Evolutionary conservation across 768 basidiomycete genomes (phyloP).

Genomic region (Saitozyma podzolica): DNA sequence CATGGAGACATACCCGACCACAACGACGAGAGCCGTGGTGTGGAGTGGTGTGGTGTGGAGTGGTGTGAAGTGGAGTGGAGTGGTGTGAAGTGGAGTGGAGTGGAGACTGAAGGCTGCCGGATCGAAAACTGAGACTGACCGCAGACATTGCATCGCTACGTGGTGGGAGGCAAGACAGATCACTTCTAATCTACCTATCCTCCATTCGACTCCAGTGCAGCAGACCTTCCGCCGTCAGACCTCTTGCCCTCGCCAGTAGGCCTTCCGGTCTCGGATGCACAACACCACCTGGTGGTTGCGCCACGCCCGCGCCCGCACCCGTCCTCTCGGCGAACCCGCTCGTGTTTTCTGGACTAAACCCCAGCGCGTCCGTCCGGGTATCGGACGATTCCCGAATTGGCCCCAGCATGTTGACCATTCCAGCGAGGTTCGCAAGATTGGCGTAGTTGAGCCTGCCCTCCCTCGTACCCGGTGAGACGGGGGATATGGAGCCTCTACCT

Average conservation of each 20-base stretch:
- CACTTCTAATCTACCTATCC: neutral
- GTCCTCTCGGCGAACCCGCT: neutral
- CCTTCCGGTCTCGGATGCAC: neutral
- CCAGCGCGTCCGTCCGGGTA: too few relatives aligned
- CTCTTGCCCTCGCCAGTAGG: constrained; percentile 6
- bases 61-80: neutral
- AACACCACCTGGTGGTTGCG: neutral
- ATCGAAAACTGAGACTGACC: neutral
- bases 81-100: neutral
- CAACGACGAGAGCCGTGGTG: neutral
- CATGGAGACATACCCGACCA: neutral
- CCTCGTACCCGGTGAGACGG: neutral
- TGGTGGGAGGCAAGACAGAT: too few relatives aligned
- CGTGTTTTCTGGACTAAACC: too few relatives aligned
- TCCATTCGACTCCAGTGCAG: constrained; percentile 4
- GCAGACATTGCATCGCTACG: too few relatives aligned
- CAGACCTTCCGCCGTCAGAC: constrained; percentile 10
- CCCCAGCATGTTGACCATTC: neutral
- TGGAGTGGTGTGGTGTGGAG: too few relatives aligned
- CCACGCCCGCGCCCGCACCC: neutral
- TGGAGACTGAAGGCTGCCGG: neutral
- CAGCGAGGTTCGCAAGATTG: neutral
- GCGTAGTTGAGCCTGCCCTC: neutral
- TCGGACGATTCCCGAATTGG: neutral
- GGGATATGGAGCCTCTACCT: neutral